Conservation (phyloP, 495 filamentous ascomycete genomes). For the Bombardia bombarda region DNA sequence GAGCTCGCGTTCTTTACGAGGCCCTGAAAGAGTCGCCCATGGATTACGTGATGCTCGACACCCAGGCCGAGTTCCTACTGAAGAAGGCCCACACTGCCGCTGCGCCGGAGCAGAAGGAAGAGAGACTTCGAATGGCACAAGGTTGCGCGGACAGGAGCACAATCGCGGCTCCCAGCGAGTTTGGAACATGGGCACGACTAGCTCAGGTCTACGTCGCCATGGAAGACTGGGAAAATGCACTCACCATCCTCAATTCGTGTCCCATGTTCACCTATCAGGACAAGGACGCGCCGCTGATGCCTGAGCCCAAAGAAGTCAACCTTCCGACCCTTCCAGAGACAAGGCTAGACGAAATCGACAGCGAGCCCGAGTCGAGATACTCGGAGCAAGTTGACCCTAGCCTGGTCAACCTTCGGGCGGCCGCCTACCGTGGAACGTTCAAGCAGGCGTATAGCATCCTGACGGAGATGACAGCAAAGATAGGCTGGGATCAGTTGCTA, state of each 20-base stretch:
- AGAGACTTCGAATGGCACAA: slow-evolving; percentile 68
- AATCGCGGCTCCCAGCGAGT: slow-evolving; percentile 90
- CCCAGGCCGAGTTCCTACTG: slow-evolving; percentile 87
- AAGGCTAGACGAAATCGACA: slow-evolving; percentile 90
- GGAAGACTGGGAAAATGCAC: slow-evolving; percentile 88
- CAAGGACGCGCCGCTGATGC: slow-evolving; percentile 91
- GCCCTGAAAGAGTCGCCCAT: slow-evolving; percentile 85
- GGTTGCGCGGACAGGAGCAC: slow-evolving; percentile 92
- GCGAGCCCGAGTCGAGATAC: slow-evolving; percentile 71
- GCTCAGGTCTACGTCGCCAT: slow-evolving; percentile 87
- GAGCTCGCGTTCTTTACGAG: slow-evolving; percentile 79
- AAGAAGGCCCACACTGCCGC: slow-evolving; percentile 59
- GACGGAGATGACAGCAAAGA: slow-evolving; percentile 88
- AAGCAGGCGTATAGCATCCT: slow-evolving; percentile 88
- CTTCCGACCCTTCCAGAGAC: slow-evolving; percentile 83
- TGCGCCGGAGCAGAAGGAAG: slow-evolving; percentile 40
- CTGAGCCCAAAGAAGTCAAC: slow-evolving; percentile 76
- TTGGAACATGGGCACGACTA: slow-evolving; percentile 90
- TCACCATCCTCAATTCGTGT: slow-evolving; percentile 96
- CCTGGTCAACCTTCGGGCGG: slow-evolving; percentile 77
- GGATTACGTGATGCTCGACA: slow-evolving; percentile 91
- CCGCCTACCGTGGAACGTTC: slow-evolving; percentile 87
- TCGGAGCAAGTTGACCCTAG: slow-evolving; percentile 82
- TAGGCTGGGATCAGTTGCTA: slow-evolving; percentile 94
- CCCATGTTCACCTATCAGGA: slow-evolving; percentile 99